A percentile compares a stretch with the other conserved stretches of the same genome.
Conservation (phyloP, 129 eudicot genomes). For the Cynara cardunculus region DNA sequence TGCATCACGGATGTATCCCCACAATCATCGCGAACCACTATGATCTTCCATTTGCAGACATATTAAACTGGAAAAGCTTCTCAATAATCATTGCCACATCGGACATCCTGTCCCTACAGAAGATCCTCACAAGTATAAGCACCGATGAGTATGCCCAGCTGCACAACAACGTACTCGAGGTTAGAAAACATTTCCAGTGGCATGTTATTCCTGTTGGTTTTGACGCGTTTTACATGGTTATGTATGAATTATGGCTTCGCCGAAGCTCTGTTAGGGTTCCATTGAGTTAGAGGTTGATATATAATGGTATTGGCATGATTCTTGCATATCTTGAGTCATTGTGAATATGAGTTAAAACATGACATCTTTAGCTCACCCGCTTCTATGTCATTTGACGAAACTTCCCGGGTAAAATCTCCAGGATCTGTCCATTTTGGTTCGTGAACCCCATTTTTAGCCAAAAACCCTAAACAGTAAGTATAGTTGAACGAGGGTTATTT, state of each 20-base stretch:
- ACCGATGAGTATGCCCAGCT: conserved; percentile 40
- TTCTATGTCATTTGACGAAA: background rate
- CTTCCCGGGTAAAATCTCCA: background rate
- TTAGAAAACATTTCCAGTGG: conserved; percentile 82
- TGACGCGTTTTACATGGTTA: conserved; percentile 79
- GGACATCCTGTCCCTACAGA: conserved; percentile 69
- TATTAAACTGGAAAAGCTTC: conserved; percentile 79
- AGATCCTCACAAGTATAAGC: conserved; percentile 43
- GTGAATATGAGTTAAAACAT: conserved; percentile 14
- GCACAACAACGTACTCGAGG: conserved; percentile 54
- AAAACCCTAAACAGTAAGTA: background rate
- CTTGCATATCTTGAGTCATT: conserved; percentile 23
- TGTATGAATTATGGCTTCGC: conserved; percentile 90
- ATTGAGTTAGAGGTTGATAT: conserved; percentile 10
- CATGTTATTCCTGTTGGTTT: conserved; percentile 54
- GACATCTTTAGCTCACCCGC: background rate
- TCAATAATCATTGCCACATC: conserved; percentile 61
- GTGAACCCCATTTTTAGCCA: too few species aligned
- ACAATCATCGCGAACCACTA: conserved; percentile 81
- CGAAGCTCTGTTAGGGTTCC: conserved; percentile 52
- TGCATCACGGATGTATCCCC: conserved; percentile 82
- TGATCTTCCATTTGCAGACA: conserved; percentile 81
- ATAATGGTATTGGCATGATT: background rate
- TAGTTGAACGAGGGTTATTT: background rate
- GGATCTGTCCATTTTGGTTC: background rate